Evolutionary conservation across 2,329 filamentous ascomycete genomes (phyloP).

Genomic region (Stemphylium beticola): DNA sequence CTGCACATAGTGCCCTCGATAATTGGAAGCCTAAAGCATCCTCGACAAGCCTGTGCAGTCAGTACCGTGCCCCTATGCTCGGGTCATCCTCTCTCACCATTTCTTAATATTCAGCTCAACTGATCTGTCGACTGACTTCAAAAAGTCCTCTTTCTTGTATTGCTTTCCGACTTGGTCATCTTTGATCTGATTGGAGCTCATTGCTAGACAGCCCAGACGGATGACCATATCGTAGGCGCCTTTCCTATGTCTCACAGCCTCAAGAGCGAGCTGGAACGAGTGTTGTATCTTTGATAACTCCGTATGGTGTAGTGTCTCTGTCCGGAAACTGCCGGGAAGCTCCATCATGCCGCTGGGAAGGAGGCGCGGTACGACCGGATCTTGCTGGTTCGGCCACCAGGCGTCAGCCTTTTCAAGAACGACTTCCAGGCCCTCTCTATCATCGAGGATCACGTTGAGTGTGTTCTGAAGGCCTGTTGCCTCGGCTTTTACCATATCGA

Average conservation of each 20-base stretch:
- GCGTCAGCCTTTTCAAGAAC: constrained; percentile 18
- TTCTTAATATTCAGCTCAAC: constrained; percentile 26
- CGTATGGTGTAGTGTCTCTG: constrained; percentile 14
- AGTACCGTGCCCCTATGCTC: not conserved
- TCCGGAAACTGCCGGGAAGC: constrained; percentile 29
- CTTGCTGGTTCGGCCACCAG: constrained; percentile 36
- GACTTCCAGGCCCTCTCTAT: constrained; percentile 30
- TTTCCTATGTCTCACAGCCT: constrained; percentile 28
- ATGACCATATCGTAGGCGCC: constrained; percentile 38
- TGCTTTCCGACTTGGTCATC: constrained; percentile 19
- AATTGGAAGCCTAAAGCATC: constrained; percentile 28
- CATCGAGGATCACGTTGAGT: constrained; percentile 37
- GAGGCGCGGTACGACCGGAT: constrained; percentile 28
- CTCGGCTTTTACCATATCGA: constrained; percentile 27
- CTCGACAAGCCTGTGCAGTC: constrained; percentile 26
- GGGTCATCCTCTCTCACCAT: constrained; percentile 24
- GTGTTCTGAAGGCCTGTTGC: constrained; percentile 12
- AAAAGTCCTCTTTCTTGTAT: constrained; percentile 19
- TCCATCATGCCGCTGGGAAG: constrained; percentile 23
- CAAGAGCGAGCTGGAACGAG: constrained; percentile 26
- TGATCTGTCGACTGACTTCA: constrained; percentile 17
- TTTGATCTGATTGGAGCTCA: constrained; percentile 22
- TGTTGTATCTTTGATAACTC: constrained; percentile 25
- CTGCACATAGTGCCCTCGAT: constrained; percentile 24
- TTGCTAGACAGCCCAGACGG: constrained; percentile 34